Evolutionary conservation across 352 stramenopile genomes (phyloP).

Genomic region (Phytophthora niederhauseri): DNA sequence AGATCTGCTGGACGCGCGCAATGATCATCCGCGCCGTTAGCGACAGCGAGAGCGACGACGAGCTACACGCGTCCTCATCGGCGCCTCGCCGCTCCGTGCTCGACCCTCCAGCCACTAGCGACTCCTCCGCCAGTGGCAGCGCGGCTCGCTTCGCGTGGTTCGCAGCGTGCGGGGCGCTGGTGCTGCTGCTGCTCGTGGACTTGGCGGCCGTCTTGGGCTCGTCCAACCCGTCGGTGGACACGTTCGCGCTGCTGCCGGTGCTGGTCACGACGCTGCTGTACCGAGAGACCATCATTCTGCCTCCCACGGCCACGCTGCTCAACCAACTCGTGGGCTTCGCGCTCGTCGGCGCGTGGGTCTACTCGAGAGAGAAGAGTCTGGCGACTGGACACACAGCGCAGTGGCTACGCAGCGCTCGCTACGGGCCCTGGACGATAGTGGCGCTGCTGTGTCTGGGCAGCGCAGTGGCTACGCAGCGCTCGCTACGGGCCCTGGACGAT

Average conservation of each 20-base stretch:
- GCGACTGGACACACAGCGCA: slow-evolving; percentile 11
- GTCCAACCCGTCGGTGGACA: slow-evolving; percentile 24
- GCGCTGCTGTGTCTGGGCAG: slow-evolving; percentile 59
- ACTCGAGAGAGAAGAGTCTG: slow-evolving; percentile 44
- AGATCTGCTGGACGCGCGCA: slow-evolving; percentile 7
- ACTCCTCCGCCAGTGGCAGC: background rate
- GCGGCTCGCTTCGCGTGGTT: slow-evolving; percentile 52
- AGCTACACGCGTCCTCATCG: slow-evolving; percentile 13
- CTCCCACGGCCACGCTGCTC: slow-evolving; percentile 36
- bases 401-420: slow-evolving; percentile 24
- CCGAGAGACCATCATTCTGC: slow-evolving; percentile 21
- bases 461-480: slow-evolving; percentile 26
- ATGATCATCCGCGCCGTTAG: slow-evolving; percentile 85
- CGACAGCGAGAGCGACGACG: slow-evolving; percentile 56
- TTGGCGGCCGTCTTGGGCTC: slow-evolving; percentile 47
- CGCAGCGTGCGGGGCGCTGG: slow-evolving; percentile 36
- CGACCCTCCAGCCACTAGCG: slow-evolving; percentile 9
- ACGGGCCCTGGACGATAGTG: slow-evolving; percentile 29
- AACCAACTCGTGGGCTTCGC: slow-evolving; percentile 60
- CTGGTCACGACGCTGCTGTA: slow-evolving; percentile 13
- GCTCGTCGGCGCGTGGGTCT: slow-evolving; percentile 63
- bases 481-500: slow-evolving; percentile 37
- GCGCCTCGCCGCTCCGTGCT: slow-evolving; percentile 26
- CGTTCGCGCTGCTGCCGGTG: slow-evolving; percentile 46
- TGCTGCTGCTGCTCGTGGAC: slow-evolving; percentile 68